Evolutionary conservation across 2,329 filamentous ascomycete species (phyloP), one percentile per base, ranked within the genome.

Genomic region (Fonsecaea multimorphosa): DNA sequence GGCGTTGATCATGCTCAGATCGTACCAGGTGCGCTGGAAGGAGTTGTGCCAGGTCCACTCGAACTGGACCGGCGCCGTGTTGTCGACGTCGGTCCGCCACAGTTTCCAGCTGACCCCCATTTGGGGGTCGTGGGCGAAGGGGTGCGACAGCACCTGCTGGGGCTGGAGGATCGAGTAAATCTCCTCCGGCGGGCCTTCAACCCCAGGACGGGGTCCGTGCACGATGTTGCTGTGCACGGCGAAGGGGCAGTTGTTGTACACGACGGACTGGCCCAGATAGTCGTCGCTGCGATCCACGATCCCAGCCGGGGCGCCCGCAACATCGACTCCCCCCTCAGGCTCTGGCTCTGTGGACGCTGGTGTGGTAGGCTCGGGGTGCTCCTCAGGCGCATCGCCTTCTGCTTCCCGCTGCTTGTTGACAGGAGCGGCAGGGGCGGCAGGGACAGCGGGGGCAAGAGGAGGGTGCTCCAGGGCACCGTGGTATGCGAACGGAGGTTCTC

Each of bases 1-100:
- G 27, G 63, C 66, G 36, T 68, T 53, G 51, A 68, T 64, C 66
- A 68, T 68, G 60, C 64, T 68, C 34, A 68, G 56, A 46, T 68
- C 66, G 46, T 61, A 68, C 59, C 61, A 68, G 19, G 64, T 66
- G 4, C 59, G 53, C 19, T 52, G 29, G 22, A 22, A 14, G 6
- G 56, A 40, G 8, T 46, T 16, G 32, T 46, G 49, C 59, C 56
- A 63, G 4, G 63, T 57, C 12, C 54, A 68, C 49, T 66, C 66
- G 27, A 68, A 56, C 38, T 68, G 64, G 51, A 68, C 36, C 46
- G 63, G 63, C 8, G 55, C 24, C 16, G 49, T 24, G 59, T 66
- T 68, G 27, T 53, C 49, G 11, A 31, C 22, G 32, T 66, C 61
- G 27, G 56, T 59, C 19, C 59, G 59, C 63, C 64, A 63, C 44